Base-by-base conservation (phyloP, 805 yeast genomes). In the Kodamaea leandrae region DNA sequence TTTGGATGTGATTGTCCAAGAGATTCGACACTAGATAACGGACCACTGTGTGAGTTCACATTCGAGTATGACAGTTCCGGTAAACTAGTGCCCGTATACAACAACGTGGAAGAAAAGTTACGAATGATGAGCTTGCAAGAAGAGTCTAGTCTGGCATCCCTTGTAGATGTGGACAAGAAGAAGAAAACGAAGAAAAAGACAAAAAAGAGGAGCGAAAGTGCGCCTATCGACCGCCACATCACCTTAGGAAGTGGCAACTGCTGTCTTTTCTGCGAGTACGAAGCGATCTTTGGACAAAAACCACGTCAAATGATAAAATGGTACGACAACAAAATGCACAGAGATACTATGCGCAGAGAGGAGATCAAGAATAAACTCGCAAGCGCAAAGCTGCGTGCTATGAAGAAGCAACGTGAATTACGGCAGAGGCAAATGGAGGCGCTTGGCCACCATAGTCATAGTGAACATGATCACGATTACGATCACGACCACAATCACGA, bases 211-310 rank as follows among this genome's bases (percentile, higher is more conserved):
- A 18, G 26, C 13, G 37, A 32, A 24, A 27, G 15, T 15, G 9
- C 18, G 18, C 10, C 36, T n/a, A 21, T 33, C 14, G 21, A 30
- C 21, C 33, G 14, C 4, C 37, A 19, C 32, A 17, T 39, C 15
- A n/a, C 35, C 7, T 18, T 39, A 14, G 41, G 37, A 10, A 41
- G 24, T 26, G 26, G 29, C 20, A 45, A 45, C 28, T 53, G 68
- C 45, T 76, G 82, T 51, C 56, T 74, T 45, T 67, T 76, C 40
- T 76, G 82, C 54, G 78, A 76, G 47, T 76, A 75, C 52, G 77
- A 74, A 50, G 63, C 68, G 38, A 67, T 75, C 2, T 76, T 66
- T 53, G 80, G 81, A 1, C 58, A 56, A 33, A 71, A 74, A 37
- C 81, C 82, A 0, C 55, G 57, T 17, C 74, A 74, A 50, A 67